phyloP scores from a whole-genome alignment of 1,139 yeast species.

The Geotrichum siamense region DNA sequence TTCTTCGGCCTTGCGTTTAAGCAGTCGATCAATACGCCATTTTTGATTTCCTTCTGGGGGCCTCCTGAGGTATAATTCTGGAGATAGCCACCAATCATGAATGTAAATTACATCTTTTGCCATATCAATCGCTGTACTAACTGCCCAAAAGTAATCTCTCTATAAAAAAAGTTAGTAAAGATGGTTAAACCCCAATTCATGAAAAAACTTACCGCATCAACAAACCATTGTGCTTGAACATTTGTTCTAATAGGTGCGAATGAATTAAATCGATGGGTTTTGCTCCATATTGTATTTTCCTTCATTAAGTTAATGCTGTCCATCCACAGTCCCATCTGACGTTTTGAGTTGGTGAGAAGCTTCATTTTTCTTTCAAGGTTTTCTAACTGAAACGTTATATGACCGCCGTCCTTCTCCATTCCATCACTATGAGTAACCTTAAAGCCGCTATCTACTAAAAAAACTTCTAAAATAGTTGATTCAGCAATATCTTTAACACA shows the following conservation, averaged over 20 bases:
- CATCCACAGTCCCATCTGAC: conserved; percentile 70
- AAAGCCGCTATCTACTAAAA: conserved; percentile 69
- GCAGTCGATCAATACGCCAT: conserved; percentile 82
- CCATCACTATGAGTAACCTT: conserved; percentile 36
- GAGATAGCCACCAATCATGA: conserved; percentile 98
- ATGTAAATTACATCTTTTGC: conserved; percentile 91
- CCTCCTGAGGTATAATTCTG: conserved; percentile 84
- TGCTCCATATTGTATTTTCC: conserved; percentile 62
- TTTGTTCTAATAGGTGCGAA: conserved; percentile 87
- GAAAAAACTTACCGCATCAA: conserved; percentile 52
- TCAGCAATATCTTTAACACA: conserved; percentile 81
- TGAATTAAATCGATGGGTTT: conserved; percentile 68
- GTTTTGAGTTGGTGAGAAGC: conserved; percentile 64
- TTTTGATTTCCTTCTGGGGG: conserved; percentile 95
- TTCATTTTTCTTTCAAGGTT: conserved; percentile 75
- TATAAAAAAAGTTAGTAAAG: conserved; percentile 31
- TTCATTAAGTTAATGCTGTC: conserved; percentile 66
- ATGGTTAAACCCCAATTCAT: background rate
- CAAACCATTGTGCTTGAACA: conserved; percentile 93
- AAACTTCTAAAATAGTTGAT: conserved; percentile 85
- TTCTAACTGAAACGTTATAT: conserved; percentile 55
- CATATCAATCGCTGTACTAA: conserved; percentile 84
- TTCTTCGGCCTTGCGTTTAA: conserved; percentile 84
- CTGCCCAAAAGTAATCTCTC: conserved; percentile 87
- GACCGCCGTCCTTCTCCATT: conserved; percentile 13